phyloP scores from a whole-genome alignment of 441 rosid genomes.

The Corymbia citriodora region DNA sequence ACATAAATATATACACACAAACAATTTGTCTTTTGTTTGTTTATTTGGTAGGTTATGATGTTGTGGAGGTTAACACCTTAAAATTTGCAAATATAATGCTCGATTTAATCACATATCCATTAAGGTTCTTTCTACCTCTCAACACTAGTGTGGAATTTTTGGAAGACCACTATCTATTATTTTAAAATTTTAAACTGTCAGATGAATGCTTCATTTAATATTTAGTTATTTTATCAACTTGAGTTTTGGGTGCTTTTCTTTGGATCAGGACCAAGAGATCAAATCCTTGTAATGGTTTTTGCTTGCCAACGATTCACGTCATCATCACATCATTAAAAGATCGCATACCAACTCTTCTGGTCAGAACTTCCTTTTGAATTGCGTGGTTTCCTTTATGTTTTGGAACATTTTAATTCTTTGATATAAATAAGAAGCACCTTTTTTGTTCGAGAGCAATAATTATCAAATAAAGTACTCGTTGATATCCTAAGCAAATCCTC shows the following conservation, averaged over 20 bases:
- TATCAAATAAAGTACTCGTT: background rate
- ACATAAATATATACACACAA: background rate
- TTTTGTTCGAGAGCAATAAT: background rate
- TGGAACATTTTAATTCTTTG: background rate
- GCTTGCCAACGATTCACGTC: background rate
- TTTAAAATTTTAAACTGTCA: no score
- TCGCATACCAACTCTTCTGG: background rate
- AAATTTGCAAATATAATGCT: background rate
- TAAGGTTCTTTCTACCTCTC: background rate
- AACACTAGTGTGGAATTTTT: background rate
- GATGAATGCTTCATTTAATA: no score
- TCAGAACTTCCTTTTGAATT: background rate
- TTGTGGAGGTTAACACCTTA: background rate
- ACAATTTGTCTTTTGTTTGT: background rate
- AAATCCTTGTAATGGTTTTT: background rate
- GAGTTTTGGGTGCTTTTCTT: background rate
- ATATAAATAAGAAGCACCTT: background rate
- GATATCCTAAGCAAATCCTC: background rate
- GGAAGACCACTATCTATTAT: background rate
- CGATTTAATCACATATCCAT: background rate
- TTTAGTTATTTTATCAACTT: background rate
- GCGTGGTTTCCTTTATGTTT: background rate
- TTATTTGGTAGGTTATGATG: background rate
- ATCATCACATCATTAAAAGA: background rate
- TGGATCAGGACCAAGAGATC: background rate